phyloP scores from a whole-genome alignment of 495 filamentous ascomycete genomes.

The Durotheca rogersii region DNA sequence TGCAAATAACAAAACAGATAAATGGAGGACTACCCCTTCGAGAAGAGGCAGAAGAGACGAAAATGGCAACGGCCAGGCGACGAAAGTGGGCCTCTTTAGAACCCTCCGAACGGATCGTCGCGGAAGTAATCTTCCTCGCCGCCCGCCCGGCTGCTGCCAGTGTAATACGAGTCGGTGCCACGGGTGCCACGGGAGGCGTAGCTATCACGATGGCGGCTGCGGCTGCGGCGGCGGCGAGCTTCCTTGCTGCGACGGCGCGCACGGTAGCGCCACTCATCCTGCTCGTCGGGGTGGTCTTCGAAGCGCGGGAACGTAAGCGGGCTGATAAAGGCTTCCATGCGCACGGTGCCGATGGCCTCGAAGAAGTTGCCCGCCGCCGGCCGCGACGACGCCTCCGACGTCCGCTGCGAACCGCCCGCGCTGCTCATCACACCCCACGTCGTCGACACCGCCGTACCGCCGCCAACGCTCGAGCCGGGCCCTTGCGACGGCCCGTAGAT shows the following conservation, averaged over 20 bases:
- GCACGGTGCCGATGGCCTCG: constrained; percentile 81
- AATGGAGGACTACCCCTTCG: no score
- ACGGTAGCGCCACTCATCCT: constrained; percentile 46
- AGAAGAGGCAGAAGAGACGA: no score
- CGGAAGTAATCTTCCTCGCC: constrained; percentile 48
- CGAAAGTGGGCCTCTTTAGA: constrained; percentile 34
- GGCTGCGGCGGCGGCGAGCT: constrained; percentile 48
- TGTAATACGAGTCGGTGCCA: constrained; percentile 42
- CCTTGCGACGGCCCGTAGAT: constrained; percentile 54
- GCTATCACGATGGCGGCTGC: constrained; percentile 52
- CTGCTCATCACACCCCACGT: constrained; percentile 47
- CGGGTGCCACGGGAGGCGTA: constrained; percentile 48
- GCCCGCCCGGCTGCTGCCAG: constrained; percentile 31
- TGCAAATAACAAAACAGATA: no score
- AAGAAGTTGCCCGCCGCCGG: constrained; percentile 59
- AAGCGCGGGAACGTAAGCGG: constrained; percentile 48
- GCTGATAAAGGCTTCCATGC: constrained; percentile 95
- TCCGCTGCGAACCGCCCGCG: constrained; percentile 50
- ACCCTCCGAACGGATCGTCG: constrained; percentile 52
- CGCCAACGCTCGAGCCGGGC: no score
- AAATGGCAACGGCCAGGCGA: no score
- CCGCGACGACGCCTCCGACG: constrained; percentile 62
- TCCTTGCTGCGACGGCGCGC: constrained; percentile 52
- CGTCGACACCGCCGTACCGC: no score
- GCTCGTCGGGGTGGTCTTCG: constrained; percentile 49